These are phyloP conservation scores for Carpinus fangiana DNA, from an alignment of 306 rosid species.

Conservation along the genomic window DNA sequence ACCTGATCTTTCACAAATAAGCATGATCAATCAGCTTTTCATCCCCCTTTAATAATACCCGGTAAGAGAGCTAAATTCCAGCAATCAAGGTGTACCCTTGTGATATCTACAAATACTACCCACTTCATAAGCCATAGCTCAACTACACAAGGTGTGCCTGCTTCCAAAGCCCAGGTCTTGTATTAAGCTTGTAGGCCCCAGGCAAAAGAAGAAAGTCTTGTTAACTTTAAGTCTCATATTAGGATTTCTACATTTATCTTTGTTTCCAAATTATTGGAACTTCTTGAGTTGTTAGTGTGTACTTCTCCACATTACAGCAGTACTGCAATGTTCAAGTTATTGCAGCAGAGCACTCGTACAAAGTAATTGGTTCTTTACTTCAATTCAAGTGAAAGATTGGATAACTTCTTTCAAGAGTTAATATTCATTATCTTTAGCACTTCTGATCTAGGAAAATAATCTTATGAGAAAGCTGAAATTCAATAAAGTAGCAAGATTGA, in stretches of 20 bases:
- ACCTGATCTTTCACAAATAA: neutral
- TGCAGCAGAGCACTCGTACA: neutral
- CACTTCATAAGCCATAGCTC: neutral
- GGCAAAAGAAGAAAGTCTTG: neutral
- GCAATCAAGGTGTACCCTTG: neutral
- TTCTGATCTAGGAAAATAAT: neutral
- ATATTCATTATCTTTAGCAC: neutral
- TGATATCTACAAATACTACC: neutral
- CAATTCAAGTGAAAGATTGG: neutral
- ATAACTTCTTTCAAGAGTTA: neutral
- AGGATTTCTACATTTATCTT: neutral
- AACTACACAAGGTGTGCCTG: neutral
- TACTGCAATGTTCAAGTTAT: neutral
- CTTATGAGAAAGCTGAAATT: neutral
- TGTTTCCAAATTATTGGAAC: neutral
- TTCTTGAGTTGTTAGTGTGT: neutral
- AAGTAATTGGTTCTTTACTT: neutral
- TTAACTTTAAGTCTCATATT: neutral
- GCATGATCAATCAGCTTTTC: neutral
- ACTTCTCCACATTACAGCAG: neutral
- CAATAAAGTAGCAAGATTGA: neutral
- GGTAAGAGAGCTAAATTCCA: neutral
- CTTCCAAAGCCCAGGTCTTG: neutral
- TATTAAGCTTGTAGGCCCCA: neutral
- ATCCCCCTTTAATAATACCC: neutral